Base-by-base conservation (phyloP, 306 rosid genomes). In the Gynostemma pentaphyllum region DNA sequence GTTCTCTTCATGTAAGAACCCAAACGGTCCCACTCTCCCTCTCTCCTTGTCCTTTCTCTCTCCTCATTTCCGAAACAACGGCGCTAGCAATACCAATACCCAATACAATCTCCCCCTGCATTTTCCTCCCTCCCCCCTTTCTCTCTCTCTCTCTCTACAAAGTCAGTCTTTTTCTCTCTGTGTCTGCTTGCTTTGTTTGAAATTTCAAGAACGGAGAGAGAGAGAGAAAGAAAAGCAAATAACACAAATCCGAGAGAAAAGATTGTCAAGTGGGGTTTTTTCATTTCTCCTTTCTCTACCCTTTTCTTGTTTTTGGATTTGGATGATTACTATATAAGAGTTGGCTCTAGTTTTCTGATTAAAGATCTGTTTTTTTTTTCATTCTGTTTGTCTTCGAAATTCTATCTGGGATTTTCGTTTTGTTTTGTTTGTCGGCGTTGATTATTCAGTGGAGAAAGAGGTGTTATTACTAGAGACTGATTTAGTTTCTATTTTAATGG, bases 1-100 rank as follows among this genome's bases (percentile, higher is more conserved):
- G 99, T 94, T 94, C 99, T 67, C 94, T 80, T 86, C 95, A 94
- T 86, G 91, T 94, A 76, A 61, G 47, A 67, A 28, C 9, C 9
- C 57, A 2, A 76, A 64, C 87, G 97, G 87, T 13, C 79, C 99
- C 87, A 45, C 73, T 50, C 29, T 5, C 13, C 15, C 24, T 28
- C 24, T 28, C 45, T 62, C 55, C 22, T 28, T 47, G 19, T 54
- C 67, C 61, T 50, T 6, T 52, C 53, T 24, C 8, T 26, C 51
- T n/a, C 53, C 72, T 42, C 40, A 0, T 54, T 53, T 68, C 40
- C 65, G 7, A 68, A 68, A 54, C 72, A 68, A 68, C 65, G 72
- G 65, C 72, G 65, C 32, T 26, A 40, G 8, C 71, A 39, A 13
- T 60, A n/a, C n/a, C n/a, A n/a, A n/a, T n/a, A n/a, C n/a, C n/a